A percentile compares a stretch with the other conserved stretches of the same genome.
Evolutionary conservation across 305 asterid genomes (phyloP).

Genomic region (Fraxinus velutina): DNA sequence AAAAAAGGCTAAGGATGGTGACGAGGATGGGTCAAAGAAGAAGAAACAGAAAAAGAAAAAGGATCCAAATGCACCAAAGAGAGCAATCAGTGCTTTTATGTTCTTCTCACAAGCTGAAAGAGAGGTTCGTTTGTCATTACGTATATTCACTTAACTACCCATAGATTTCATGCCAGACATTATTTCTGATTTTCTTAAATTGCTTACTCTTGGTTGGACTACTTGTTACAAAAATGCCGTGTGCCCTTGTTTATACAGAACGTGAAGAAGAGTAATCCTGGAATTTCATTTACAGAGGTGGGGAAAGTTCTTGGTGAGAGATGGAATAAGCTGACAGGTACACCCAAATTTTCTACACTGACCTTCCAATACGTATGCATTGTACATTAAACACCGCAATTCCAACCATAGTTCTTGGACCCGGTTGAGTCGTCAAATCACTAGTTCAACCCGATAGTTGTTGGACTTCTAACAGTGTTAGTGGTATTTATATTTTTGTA

Average conservation of each 20-base stretch:
- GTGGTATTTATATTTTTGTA: slow-evolving; percentile 30
- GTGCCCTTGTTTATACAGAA: slow-evolving; percentile 39
- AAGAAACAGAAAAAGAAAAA: slow-evolving; percentile 85
- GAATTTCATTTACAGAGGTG: slow-evolving; percentile 59
- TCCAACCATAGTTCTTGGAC: not conserved
- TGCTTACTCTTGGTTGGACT: not conserved
- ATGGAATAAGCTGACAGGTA: slow-evolving; percentile 91
- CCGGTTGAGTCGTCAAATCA: not conserved
- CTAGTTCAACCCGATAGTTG: not conserved
- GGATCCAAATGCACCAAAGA: slow-evolving; percentile 95
- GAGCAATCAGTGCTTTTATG: slow-evolving; percentile 83
- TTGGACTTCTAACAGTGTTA: not conserved
- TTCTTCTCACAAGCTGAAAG: slow-evolving; percentile 76
- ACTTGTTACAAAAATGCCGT: not conserved
- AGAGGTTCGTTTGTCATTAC: slow-evolving; percentile 52
- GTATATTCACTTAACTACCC: not conserved
- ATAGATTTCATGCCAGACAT: not conserved
- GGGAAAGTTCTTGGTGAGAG: slow-evolving; percentile 84
- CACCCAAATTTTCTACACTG: not conserved
- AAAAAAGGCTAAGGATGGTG: slow-evolving; percentile 60
- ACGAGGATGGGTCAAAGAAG: slow-evolving; percentile 68
- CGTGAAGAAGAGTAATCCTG: slow-evolving; percentile 73
- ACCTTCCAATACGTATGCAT: not conserved
- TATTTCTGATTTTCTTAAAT: not conserved
- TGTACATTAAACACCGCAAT: not conserved